A percentile compares a stretch with the other conserved stretches of the same genome.
Conservation (phyloP, 768 basidiomycete genomes). For the Hericium erinaceus region DNA sequence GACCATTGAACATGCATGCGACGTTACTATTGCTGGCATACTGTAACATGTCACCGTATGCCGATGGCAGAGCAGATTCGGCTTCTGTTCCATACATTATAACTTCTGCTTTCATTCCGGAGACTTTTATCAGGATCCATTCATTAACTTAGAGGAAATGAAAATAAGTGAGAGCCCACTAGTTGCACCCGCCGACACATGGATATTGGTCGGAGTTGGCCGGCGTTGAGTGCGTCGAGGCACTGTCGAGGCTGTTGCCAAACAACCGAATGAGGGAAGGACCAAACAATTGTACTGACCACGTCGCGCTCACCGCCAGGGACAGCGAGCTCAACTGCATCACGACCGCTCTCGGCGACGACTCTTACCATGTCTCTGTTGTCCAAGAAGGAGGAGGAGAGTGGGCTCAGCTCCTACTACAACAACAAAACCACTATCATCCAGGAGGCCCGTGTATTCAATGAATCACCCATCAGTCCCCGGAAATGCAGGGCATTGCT, state of each 20-base stretch:
- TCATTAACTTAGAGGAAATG: no score
- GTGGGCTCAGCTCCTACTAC: conserved; percentile 83
- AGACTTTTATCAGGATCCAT: no score
- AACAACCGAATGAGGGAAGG: neutral
- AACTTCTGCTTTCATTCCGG: no score
- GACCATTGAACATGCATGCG: no score
- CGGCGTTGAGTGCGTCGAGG: neutral
- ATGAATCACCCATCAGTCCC: conserved; percentile 97
- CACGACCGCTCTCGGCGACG: neutral
- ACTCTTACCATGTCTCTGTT: conserved; percentile 53
- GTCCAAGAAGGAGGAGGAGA: conserved; percentile 97
- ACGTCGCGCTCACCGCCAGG: conserved; percentile 2
- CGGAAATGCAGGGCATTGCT: conserved; percentile 94
- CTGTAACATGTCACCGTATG: no score
- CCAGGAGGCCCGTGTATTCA: conserved; percentile 97
- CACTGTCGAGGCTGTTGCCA: neutral
- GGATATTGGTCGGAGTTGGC: no score
- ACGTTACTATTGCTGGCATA: no score
- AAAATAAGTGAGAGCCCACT: no score
- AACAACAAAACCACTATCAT: conserved; percentile 98
- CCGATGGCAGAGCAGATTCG: no score
- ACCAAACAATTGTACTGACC: neutral
- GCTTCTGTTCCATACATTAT: no score
- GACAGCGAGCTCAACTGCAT: neutral
- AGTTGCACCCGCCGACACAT: no score